These are phyloP conservation scores for Phaeosphaeriaceae sp. DNA, from an alignment of 2,329 filamentous ascomycete genomes.

Conservation along the genomic window DNA sequence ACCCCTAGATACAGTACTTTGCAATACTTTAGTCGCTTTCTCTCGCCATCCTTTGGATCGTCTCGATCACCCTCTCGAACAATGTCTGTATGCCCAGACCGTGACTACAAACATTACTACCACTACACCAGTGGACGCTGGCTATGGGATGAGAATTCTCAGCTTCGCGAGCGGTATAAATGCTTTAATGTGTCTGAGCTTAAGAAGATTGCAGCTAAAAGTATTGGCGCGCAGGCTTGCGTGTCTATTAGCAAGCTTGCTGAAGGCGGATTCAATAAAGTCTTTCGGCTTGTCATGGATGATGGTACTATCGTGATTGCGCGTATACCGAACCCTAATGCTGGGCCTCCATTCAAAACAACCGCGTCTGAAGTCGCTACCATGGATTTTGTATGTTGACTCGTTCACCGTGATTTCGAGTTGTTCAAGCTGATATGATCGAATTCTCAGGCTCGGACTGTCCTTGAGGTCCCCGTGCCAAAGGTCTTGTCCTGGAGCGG, in stretches of 20 bases:
- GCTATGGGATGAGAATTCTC: conserved; percentile 42
- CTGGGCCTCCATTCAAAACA: conserved; percentile 14
- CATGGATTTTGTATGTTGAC: conserved; percentile 26
- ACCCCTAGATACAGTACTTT: neutral
- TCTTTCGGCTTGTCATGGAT: conserved; percentile 31
- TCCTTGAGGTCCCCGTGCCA: conserved; percentile 31
- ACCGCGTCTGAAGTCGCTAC: conserved; percentile 29
- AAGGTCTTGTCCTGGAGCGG: conserved; percentile 30
- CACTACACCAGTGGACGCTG: conserved; percentile 30
- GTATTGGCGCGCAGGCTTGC: conserved; percentile 38
- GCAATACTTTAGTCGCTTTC: conserved; percentile 3
- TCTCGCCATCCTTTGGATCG: conserved; percentile 4
- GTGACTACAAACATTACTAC: conserved; percentile 12
- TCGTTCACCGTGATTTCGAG: conserved; percentile 1
- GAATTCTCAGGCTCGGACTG: conserved; percentile 11
- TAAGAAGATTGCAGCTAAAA: conserved; percentile 38
- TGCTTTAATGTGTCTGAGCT: conserved; percentile 46
- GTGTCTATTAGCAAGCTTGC: conserved; percentile 42
- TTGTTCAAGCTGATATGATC: conserved; percentile 6
- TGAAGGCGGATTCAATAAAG: conserved; percentile 36
- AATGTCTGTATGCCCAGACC: neutral
- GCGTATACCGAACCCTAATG: conserved; percentile 24
- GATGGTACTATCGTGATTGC: conserved; percentile 24
- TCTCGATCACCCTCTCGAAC: conserved; percentile 2
- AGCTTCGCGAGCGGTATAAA: conserved; percentile 41